Evolutionary conservation across 495 filamentous ascomycete species (phyloP), one percentile per base, ranked within the genome.

Genomic region (Pyrenula aspistea): DNA sequence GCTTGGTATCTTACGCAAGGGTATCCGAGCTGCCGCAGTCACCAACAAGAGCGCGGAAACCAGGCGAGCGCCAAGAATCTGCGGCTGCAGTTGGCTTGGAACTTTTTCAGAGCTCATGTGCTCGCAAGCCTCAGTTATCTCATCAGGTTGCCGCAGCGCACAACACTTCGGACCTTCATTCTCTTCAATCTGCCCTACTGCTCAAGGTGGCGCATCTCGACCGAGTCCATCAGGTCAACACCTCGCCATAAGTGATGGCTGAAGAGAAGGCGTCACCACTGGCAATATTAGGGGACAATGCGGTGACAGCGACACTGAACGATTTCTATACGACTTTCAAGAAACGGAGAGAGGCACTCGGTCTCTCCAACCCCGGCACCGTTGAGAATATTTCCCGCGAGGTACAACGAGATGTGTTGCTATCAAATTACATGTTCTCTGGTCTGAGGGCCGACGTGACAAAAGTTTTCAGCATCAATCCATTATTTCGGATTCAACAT

Each of bases 401-500:
- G 78, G 90, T 96, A 50, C 83, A 93, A 73, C 89, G 90, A 67
- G 91, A 96, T 77, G 91, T 95, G 51, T 83, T 96, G 68, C 82
- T 95, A 61, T 90, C 83, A 69, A 95, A 96, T 74, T 87, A 88
- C 67, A 93, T 91, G 82, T 97, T 97, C 78, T 80, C 87, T 20
- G 94, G 94, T 56, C 79, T 99, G 67, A 86, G 90, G 60, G 94
- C 93, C 65, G 94, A 99, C 70, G 72, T 97, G 65, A 95, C 87
- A 60, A 99, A 96, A 79, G 85, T 87, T 62, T 91, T 96, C 74
- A 88, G 89, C 76, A 79, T 95, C 65, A 80, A 83, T 60, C 94
- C 93, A 51, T 75, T 97, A 64, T 99, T 99, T 80, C 92, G 96
- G 71, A 86, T 96, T 58, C 95, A 91, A 53, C 94, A 99, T 78